Percentiles rank a stretch among this genome's conserved stretches.
Evolutionary conservation across 495 filamentous ascomycete species (phyloP).

Genomic region (Talaromyces proteolyticus): DNA sequence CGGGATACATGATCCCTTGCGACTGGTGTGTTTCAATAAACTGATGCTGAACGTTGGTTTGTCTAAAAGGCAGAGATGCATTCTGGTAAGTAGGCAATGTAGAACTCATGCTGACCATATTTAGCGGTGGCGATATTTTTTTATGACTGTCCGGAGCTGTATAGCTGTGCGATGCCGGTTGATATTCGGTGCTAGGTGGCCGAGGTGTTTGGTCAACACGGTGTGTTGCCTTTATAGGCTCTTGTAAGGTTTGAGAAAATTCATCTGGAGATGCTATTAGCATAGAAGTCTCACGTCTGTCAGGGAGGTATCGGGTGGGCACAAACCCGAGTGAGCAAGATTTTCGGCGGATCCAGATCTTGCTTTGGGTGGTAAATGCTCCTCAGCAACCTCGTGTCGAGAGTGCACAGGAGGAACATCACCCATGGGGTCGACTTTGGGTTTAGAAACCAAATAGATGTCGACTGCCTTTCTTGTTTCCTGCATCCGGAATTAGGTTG

Average conservation of each 20-base stretch:
- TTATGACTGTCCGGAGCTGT: constrained; percentile 20
- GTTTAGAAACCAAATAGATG: not conserved
- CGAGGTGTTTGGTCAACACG: constrained; percentile 15
- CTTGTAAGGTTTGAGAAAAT: not conserved
- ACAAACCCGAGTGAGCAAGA: too few species aligned
- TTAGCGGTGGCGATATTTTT: constrained; percentile 24
- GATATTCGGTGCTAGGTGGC: constrained; percentile 16
- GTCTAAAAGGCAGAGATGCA: constrained; percentile 22
- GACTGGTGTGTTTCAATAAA: constrained; percentile 18
- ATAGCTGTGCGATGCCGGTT: constrained; percentile 12
- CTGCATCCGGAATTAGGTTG: too few species aligned
- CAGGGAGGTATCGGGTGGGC: too few species aligned
- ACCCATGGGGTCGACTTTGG: constrained; percentile 22
- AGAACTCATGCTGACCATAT: constrained; percentile 41
- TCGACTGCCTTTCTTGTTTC: too few species aligned
- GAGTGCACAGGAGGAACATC: constrained; percentile 24
- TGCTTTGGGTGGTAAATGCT: constrained; percentile 10
- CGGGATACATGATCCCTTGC: constrained; percentile 28
- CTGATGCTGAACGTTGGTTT: constrained; percentile 24
- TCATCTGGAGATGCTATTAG: not conserved
- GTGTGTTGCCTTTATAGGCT: constrained; percentile 8
- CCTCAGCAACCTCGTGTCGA: constrained; percentile 15
- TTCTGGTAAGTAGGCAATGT: constrained; percentile 35
- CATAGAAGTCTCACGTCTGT: not conserved
- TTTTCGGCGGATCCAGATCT: constrained; percentile 9